These are phyloP conservation scores for Nakazawaea ishiwadae DNA, from an alignment of 805 yeast species.

Conservation along the genomic window DNA sequence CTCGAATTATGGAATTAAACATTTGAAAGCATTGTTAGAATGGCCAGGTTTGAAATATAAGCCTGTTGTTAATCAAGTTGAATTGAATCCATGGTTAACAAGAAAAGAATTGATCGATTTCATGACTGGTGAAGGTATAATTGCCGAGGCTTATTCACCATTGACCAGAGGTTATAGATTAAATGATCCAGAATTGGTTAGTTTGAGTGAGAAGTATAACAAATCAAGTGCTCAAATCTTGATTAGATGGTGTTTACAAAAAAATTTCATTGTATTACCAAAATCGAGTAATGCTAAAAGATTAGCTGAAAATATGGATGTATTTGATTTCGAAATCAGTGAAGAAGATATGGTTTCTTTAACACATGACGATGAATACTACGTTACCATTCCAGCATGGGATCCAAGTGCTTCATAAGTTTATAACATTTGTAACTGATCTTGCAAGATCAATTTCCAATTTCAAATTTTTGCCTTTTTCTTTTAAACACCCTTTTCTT, in stretches of 20 bases:
- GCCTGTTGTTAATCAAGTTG: conserved; percentile 49
- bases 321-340: conserved; percentile 32
- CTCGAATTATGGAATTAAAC: conserved; percentile 58
- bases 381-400: no score
- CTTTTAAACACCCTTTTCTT: conserved; percentile 21
- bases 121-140: conserved; percentile 40
- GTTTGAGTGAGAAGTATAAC: conserved; percentile 33
- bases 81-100: conserved; percentile 47
- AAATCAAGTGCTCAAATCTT: conserved; percentile 41
- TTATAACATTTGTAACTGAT: conserved; percentile 4
- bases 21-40: conserved; percentile 46
- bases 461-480: conserved; percentile 8
- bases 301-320: conserved; percentile 31
- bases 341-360: conserved; percentile 27
- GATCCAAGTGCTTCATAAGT: not conserved
- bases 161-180: conserved; percentile 49
- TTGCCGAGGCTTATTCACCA: conserved; percentile 60
- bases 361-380: conserved; percentile 25
- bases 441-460: conserved; percentile 14
- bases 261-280: conserved; percentile 32
- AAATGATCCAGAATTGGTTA: conserved; percentile 34
- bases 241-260: conserved; percentile 44
- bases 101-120: conserved; percentile 39
- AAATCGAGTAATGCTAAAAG: conserved; percentile 30
- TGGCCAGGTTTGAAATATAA: conserved; percentile 38